Evolutionary conservation across 192 early-diverging fungal genomes (phyloP).

Genomic region (Coemansia erecta): DNA sequence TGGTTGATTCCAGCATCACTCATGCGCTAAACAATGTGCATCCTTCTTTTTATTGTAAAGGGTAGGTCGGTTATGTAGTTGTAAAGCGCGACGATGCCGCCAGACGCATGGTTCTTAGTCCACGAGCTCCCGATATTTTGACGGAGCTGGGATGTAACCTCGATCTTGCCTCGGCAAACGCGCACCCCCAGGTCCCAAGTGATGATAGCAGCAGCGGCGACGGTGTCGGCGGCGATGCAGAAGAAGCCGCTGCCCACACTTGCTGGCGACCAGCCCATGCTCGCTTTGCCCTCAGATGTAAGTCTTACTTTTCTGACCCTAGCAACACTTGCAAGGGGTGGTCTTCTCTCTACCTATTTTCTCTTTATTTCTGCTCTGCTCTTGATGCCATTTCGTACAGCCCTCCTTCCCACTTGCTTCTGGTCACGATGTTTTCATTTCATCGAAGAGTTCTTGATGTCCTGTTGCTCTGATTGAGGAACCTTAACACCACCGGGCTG

Average conservation of each 20-base stretch:
- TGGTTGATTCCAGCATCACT: background rate
- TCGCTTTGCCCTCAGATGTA: constrained; percentile 51
- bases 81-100: constrained; percentile 45
- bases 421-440: constrained; percentile 12
- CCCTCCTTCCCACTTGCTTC: background rate
- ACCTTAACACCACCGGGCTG: background rate
- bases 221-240: background rate
- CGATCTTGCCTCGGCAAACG: constrained; percentile 14
- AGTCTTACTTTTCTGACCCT: constrained; percentile 10
- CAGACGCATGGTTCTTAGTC: constrained; percentile 37
- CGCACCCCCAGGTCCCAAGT: constrained; percentile 18
- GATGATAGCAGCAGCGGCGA: background rate
- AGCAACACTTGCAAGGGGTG: no score
- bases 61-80: constrained; percentile 50
- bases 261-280: constrained; percentile 52
- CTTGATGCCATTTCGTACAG: no score
- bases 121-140: constrained; percentile 37
- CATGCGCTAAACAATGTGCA: constrained; percentile 1
- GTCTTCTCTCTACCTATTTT: no score
- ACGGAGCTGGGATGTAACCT: constrained; percentile 22
- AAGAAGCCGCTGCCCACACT: constrained; percentile 24
- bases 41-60: background rate
- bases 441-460: background rate
- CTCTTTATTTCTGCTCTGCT: no score
- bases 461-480: background rate